A percentile compares a stretch with the other conserved stretches of the same genome.
Conservation (phyloP, 2,329 filamentous ascomycete genomes). For the Periconia macrospinosa region DNA sequence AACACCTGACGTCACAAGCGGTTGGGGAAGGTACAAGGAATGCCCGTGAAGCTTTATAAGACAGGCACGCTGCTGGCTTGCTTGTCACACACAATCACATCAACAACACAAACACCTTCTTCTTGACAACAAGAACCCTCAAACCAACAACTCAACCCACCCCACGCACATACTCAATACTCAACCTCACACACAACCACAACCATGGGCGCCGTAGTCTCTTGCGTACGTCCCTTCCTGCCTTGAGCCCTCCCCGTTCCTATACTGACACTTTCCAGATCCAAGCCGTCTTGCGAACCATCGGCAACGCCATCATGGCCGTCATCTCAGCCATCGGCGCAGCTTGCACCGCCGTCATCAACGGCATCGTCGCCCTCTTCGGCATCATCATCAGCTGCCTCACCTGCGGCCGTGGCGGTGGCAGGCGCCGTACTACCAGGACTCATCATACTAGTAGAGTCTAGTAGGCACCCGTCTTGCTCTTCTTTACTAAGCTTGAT, state of each 20-base stretch:
- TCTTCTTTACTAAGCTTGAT: slow-evolving; percentile 2
- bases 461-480: slow-evolving; percentile 29
- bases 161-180: neutral
- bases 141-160: neutral
- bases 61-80: neutral
- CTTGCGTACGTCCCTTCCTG: slow-evolving; percentile 67
- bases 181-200: slow-evolving; percentile 7
- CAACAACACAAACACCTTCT: neutral
- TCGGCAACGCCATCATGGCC: slow-evolving; percentile 51
- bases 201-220: slow-evolving; percentile 81
- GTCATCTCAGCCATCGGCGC: slow-evolving; percentile 51
- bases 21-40: neutral
- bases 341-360: slow-evolving; percentile 51
- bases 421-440: slow-evolving; percentile 38
- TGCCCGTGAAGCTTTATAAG: slow-evolving; percentile 2
- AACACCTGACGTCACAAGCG: neutral
- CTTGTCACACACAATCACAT: slow-evolving; percentile 2
- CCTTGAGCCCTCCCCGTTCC: neutral
- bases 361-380: slow-evolving; percentile 54
- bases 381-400: slow-evolving; percentile 53
- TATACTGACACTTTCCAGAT: slow-evolving; percentile 38
- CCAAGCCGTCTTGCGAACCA: slow-evolving; percentile 49
- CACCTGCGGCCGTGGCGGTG: slow-evolving; percentile 51
- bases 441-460: slow-evolving; percentile 43
- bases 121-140: neutral